phyloP scores from a whole-genome alignment of 305 asterid genomes.

The Solanum chacoense region DNA sequence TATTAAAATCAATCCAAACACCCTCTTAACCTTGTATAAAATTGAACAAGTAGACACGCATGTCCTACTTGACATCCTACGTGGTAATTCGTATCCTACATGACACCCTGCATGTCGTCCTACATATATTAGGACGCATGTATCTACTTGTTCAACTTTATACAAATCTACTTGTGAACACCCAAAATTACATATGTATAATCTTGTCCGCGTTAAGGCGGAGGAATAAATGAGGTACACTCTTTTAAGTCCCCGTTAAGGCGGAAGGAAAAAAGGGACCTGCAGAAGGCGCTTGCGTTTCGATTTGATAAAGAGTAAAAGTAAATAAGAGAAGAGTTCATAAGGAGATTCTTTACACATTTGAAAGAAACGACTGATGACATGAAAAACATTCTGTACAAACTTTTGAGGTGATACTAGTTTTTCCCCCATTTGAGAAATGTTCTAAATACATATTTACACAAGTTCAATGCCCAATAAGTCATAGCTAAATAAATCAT shows the following conservation, averaged over 20 bases:
- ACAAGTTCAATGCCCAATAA: slow-evolving; percentile 6
- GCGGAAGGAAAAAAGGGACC: neutral
- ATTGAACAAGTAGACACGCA: neutral
- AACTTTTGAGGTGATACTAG: neutral
- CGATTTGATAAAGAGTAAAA: neutral
- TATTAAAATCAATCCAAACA: neutral
- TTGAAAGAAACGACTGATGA: neutral
- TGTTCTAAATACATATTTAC: slow-evolving; percentile 24
- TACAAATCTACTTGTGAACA: neutral
- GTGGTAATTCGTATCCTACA: too few species aligned
- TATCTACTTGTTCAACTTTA: neutral
- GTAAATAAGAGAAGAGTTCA: neutral
- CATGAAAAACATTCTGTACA: neutral
- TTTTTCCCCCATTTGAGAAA: slow-evolving; percentile 21
- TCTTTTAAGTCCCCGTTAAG: neutral
- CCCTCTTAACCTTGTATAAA: neutral
- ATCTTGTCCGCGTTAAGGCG: neutral
- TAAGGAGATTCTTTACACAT: neutral
- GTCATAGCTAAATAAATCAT: slow-evolving; percentile 3
- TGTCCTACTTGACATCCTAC: neutral
- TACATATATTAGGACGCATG: neutral
- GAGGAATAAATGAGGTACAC: neutral
- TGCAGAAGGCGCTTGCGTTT: neutral
- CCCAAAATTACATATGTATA: too few species aligned
- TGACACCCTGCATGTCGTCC: neutral